These are phyloP conservation scores for Backusella morwellensis DNA, from an alignment of 192 early-diverging fungal species.

Conservation along the genomic window DNA sequence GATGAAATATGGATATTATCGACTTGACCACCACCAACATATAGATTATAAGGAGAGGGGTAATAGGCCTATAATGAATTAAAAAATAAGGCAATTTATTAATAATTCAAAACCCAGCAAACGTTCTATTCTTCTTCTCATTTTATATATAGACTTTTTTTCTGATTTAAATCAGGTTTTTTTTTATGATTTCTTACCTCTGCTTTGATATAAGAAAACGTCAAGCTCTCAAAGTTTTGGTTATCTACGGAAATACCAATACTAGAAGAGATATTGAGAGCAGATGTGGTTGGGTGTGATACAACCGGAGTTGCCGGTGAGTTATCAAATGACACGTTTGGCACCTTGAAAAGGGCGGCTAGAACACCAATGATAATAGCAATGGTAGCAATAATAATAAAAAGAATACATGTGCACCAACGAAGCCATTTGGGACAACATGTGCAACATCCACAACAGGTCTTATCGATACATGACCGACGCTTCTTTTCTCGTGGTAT, in stretches of 20 bases:
- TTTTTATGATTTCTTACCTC: slow-evolving; percentile 36
- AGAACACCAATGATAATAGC: slow-evolving; percentile 40
- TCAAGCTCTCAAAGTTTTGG: slow-evolving; percentile 44
- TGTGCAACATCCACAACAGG: slow-evolving; percentile 31
- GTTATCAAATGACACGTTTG: slow-evolving; percentile 29
- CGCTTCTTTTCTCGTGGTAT: slow-evolving; percentile 2
- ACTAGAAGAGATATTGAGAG: neutral
- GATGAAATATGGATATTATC: slow-evolving; percentile 40
- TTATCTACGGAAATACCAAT: slow-evolving; percentile 38
- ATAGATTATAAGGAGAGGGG: slow-evolving; percentile 33
- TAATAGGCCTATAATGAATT: slow-evolving; percentile 46
- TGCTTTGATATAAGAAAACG: slow-evolving; percentile 43
- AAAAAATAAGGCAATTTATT: neutral
- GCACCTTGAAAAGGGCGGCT: slow-evolving; percentile 44
- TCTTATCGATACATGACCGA: slow-evolving; percentile 28
- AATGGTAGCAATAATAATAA: slow-evolving; percentile 40
- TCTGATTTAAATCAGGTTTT: neutral
- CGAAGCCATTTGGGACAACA: slow-evolving; percentile 40
- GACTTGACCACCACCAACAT: slow-evolving; percentile 48
- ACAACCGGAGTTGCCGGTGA: neutral
- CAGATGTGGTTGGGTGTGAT: neutral
- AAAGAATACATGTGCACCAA: slow-evolving; percentile 40
- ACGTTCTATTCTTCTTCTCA: neutral
- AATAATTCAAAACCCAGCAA: slow-evolving; percentile 2
- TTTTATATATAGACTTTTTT: neutral